Percentiles rank a stretch among this genome's conserved stretches.
phyloP scores from a whole-genome alignment of 208 protist genomes.

The Crithidia bombi region DNA sequence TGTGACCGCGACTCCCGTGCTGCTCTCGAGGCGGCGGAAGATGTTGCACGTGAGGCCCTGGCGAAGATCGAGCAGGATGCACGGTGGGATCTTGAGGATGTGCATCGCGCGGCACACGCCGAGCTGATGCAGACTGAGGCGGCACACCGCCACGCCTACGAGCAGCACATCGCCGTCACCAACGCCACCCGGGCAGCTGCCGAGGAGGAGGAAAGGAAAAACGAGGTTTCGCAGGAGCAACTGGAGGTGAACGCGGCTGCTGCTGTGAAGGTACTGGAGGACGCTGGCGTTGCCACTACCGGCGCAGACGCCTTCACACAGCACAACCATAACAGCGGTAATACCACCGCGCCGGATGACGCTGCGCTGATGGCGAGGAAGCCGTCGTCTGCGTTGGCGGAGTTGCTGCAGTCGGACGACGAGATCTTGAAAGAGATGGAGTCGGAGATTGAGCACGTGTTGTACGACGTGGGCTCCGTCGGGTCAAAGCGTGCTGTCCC shows the following conservation, averaged over 20 bases:
- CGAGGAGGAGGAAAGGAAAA: not conserved
- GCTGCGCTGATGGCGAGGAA: not conserved
- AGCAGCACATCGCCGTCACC: slow-evolving; percentile 47
- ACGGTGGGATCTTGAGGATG: slow-evolving; percentile 43
- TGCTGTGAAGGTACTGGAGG: slow-evolving; percentile 27
- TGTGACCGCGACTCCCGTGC: slow-evolving; percentile 37
- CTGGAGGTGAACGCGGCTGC: slow-evolving; percentile 13
- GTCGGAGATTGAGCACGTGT: slow-evolving; percentile 66
- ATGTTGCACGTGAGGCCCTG: slow-evolving; percentile 27
- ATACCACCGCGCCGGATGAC: not conserved
- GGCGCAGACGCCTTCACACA: slow-evolving; percentile 10
- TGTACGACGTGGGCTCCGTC: slow-evolving; percentile 36
- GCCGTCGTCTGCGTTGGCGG: slow-evolving; percentile 13
- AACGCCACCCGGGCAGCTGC: slow-evolving; percentile 27
- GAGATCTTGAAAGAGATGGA: slow-evolving; percentile 81
- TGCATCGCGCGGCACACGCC: slow-evolving; percentile 27
- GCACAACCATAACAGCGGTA: not conserved
- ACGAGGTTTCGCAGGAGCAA: not conserved
- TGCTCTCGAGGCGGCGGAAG: slow-evolving; percentile 41
- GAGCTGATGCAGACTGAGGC: slow-evolving; percentile 27
- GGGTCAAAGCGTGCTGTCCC: not conserved
- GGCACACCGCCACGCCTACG: slow-evolving; percentile 44
- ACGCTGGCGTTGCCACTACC: slow-evolving; percentile 10
- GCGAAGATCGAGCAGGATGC: slow-evolving; percentile 46
- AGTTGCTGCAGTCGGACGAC: slow-evolving; percentile 61